Base-by-base conservation (phyloP, 257 asterid species). In the Buddleja alternifolia region DNA sequence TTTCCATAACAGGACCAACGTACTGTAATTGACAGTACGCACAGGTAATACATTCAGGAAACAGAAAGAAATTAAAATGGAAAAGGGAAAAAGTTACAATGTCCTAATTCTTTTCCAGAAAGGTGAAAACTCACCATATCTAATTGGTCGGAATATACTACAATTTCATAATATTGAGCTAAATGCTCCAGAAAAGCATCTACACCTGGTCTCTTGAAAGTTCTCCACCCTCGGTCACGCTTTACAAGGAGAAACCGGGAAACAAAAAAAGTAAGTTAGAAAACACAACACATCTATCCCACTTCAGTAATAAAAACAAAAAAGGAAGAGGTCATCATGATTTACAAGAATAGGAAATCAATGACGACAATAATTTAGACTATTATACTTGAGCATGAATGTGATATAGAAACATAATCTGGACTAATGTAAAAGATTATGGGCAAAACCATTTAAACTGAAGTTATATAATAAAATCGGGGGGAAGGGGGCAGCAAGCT, bases 191-290 rank as follows among this genome's bases (percentile, higher is more conserved):
- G 82, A 77, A 93, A 93, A 73, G 82, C 90, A 41, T 93, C 99
- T 59, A 93, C 96, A 29, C 99, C 97, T 4, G 99, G 99, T 73
- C 99, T 80, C 70, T 93, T 93, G 76, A 87, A 87, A 42, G 97
- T 90, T 79, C 95, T 87, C 99, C 97, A 93, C 19, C 97, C 97
- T 77, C 97, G 77, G 10, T 88, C 96, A 69, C 99, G 96, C 99
- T 93, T 74, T 59, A 70, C 47, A 69, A 70, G 16, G 42, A 65
- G 42, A 60, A 19, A 52, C 44, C 8, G 44, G 20, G 17, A 16
- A 16, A 36, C 24, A 9, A 60, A 53, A 47, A n/a, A 23, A 59
- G 32, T 39, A 29, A 29, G 23, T 15, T 17, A 11, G 36, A 29
- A 1, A 20, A 45, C 17, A 10, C n/a, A n/a, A 45, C n/a, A 45